Evolutionary conservation across 2,329 filamentous ascomycete species (phyloP).

Genomic region (Ceratocystis harringtonii): DNA sequence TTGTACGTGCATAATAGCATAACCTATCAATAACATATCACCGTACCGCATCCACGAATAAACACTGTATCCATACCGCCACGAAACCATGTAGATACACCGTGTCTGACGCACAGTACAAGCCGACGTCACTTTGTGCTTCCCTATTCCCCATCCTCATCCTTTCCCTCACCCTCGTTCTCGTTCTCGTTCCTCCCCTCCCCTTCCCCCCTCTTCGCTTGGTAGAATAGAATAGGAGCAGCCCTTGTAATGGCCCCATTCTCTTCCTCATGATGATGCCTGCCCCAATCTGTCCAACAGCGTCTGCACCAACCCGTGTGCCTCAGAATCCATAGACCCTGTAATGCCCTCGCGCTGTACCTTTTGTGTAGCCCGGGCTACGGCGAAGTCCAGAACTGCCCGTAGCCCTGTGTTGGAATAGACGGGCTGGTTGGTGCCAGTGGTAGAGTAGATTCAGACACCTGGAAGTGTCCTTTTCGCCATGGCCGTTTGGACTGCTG

Average conservation of each 20-base stretch:
- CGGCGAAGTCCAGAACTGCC: conserved; percentile 42
- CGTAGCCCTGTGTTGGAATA: conserved; percentile 22
- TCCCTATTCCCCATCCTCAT: not conserved
- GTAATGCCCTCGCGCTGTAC: conserved; percentile 52
- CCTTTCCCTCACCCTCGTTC: not conserved
- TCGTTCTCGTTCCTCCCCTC: not conserved
- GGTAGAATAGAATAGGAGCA: no score
- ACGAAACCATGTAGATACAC: no score
- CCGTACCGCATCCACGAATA: not conserved
- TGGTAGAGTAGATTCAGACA: not conserved
- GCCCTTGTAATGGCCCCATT: no score
- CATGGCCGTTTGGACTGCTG: not conserved
- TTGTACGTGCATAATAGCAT: not conserved
- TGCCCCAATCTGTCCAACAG: not conserved
- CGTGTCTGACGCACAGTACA: not conserved
- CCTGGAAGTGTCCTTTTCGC: not conserved
- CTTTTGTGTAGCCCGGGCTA: conserved; percentile 51
- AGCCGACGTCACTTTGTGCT: not conserved
- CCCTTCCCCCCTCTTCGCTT: not conserved
- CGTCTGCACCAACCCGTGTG: not conserved
- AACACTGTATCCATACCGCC: not conserved
- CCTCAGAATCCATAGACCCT: conserved; percentile 28
- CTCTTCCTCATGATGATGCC: not conserved
- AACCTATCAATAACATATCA: not conserved
- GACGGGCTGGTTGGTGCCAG: no score